A percentile compares a stretch with the other conserved stretches of the same genome.
phyloP scores from a whole-genome alignment of 73 alveolate species.

The Paramecium sexaurelia region DNA sequence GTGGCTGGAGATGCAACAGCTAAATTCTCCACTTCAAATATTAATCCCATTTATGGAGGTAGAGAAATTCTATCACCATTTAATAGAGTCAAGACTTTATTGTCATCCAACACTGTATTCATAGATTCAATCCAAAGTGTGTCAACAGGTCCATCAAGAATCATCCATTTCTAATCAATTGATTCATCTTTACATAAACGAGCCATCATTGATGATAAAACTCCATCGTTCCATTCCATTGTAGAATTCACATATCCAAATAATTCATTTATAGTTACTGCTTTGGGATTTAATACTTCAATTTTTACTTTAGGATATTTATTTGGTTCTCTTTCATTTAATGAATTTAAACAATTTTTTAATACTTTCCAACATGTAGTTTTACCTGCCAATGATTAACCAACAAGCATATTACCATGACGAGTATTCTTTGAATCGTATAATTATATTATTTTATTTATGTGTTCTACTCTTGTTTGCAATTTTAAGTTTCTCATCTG shows the following conservation, averaged over 20 bases:
- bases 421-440: slow-evolving; percentile 91
- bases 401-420: slow-evolving; percentile 99
- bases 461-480: slow-evolving; percentile 65
- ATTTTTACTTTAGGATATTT: slow-evolving; percentile 82
- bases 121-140: slow-evolving; percentile 99
- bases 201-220: slow-evolving; percentile 95
- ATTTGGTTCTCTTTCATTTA: slow-evolving; percentile 60
- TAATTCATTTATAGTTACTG: slow-evolving; percentile 94
- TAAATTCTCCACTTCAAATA: slow-evolving; percentile 96
- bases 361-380: slow-evolving; percentile 97
- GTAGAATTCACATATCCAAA: slow-evolving; percentile 88
- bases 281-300: slow-evolving; percentile 94
- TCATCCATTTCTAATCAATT: slow-evolving; percentile 95
- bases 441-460: slow-evolving; percentile 82
- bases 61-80: slow-evolving; percentile 98
- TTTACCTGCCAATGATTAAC: slow-evolving; percentile 98
- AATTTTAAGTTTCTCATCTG: slow-evolving; percentile 84
- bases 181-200: slow-evolving; percentile 95
- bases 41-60: slow-evolving; percentile 88
- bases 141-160: slow-evolving; percentile 99
- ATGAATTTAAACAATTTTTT: slow-evolving; percentile 81
- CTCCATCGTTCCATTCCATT: slow-evolving; percentile 99
- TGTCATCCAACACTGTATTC: slow-evolving; percentile 97
- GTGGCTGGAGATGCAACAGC: slow-evolving; percentile 99
- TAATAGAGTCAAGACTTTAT: slow-evolving; percentile 93